Base-by-base conservation (phyloP, 2,329 filamentous ascomycete species). In the Exophiala alcalophila region DNA sequence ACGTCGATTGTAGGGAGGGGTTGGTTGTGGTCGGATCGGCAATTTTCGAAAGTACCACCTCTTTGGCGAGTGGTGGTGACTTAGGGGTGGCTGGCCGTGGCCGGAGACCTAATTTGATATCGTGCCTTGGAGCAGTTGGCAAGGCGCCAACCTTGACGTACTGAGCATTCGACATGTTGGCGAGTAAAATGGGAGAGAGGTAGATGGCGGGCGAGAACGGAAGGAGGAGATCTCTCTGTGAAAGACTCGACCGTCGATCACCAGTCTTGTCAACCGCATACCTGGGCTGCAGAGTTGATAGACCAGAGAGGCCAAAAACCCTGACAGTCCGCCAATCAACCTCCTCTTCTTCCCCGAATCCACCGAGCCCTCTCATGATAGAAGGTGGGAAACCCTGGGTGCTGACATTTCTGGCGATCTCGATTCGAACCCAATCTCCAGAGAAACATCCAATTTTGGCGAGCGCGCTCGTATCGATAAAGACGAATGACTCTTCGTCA, bases 381-480 rank as follows among this genome's bases (percentile, higher is more conserved):
- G 44, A 44, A 40, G 50, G 47, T 32, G 57, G 48, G 47, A 49
- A 59, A 32, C 59, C 62, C 30, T 68, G 61, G 43, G 60, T 58
- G 48, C 65, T 61, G 82, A 85, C 49, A 78, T 81, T 15, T 53
- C 85, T 77, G 0, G 86, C 77, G 4, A 80, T 75, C 65, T 95
- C 88, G 8, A 96, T 73, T 15, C 84, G 82, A 8, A 95, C 88
- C 92, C 92, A 98, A 60, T 98, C 92, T 20, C 92, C 92, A 0
- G 91, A 97, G 61, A 98, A 98, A 64, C 91, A 97, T 11, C 91
- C 90, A 40, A 98, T 84, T 55, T 90, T 89, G 10, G 87, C 84
- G 14, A 98, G 67, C 1, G 87, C 86, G 44, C 80, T 83, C 5
- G 94, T 84, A 57, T 96, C 89, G 4, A 98, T 90, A 58, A 91